Evolutionary conservation across 129 eudicot genomes (phyloP), one percentile per base, ranked within the genome.

Genomic region (Dittrichia graveolens): DNA sequence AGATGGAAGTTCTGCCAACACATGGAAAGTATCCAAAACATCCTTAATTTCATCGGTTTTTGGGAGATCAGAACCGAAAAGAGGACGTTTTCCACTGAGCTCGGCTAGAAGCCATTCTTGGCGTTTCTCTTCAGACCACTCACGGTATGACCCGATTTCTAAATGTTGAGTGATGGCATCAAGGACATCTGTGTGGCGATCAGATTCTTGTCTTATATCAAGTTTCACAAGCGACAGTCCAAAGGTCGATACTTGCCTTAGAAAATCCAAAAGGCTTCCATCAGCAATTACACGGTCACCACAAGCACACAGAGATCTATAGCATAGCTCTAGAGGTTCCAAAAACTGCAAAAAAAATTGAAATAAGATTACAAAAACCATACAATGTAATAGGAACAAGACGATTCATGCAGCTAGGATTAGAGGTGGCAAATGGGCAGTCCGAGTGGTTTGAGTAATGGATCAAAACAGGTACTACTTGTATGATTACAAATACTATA

Each of bases 101-200:
- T 95, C 99, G 8, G 97, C 83, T 31, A 95, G 78, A 53, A 95
- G 99, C 97, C 97, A 90, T 69, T 95, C 97, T 60, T 95, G 99
- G 6, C 88, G 82, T 14, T 81, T 79, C 52, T 95, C 89, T 78
- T 95, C 99, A 2, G 97, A 76, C 99, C 99, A 95, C n/a, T 90
- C 96, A 24, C 84, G 81, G 76, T 90, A 95, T 8, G 99, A 95
- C 47, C 99, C 99, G 9, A 95, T 81, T 70, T 88, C 99, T 67
- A 95, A 73, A 81, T 95, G 99, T 42, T 75, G 79, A 63, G 99
- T 95, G 44, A 95, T 84, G 40, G 99, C 99, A 74, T 95, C 91
- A 6, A 95, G 92, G 72, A 95, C 97, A 64, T 95, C 99, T 2
- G 99, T 84, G 85, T 95, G 99, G 53, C 99, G 75, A 9, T 95